Evolutionary conservation across 148 eudicot species (phyloP).

Genomic region (Spergularia marina): DNA sequence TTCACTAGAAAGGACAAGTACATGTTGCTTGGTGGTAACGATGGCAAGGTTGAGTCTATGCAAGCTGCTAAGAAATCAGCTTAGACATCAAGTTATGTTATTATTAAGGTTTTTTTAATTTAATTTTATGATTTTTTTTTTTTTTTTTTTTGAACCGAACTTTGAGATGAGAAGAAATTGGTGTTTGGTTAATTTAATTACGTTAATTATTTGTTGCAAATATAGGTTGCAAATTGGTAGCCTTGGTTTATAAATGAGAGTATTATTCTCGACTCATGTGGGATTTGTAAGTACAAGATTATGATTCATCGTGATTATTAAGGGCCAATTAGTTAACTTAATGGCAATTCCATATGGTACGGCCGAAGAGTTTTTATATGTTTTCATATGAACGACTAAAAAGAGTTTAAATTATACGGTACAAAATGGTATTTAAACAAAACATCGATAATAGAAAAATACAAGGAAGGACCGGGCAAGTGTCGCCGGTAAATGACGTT

Average conservation of each 20-base stretch:
- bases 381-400: no score
- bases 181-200: background rate
- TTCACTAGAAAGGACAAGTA: conserved; percentile 95
- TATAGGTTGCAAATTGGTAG: conserved; percentile 21
- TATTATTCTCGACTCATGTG: no score
- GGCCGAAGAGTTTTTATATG: no score
- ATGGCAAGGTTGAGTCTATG: conserved; percentile 97
- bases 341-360: no score
- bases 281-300: no score
- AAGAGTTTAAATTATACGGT: no score
- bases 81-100: conserved; percentile 4
- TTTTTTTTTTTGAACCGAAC: background rate
- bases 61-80: conserved; percentile 39
- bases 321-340: no score
- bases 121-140: background rate
- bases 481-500: no score
- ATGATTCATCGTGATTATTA: no score
- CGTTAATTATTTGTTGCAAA: conserved; percentile 2
- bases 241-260: background rate
- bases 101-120: background rate
- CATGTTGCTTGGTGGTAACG: conserved; percentile 87
- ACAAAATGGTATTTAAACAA: no score
- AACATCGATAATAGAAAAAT: no score
- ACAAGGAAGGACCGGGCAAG: no score
- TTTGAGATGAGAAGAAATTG: background rate